Base-by-base conservation (phyloP, 2,329 filamentous ascomycete genomes). In the Trichothecium sympodiale region DNA sequence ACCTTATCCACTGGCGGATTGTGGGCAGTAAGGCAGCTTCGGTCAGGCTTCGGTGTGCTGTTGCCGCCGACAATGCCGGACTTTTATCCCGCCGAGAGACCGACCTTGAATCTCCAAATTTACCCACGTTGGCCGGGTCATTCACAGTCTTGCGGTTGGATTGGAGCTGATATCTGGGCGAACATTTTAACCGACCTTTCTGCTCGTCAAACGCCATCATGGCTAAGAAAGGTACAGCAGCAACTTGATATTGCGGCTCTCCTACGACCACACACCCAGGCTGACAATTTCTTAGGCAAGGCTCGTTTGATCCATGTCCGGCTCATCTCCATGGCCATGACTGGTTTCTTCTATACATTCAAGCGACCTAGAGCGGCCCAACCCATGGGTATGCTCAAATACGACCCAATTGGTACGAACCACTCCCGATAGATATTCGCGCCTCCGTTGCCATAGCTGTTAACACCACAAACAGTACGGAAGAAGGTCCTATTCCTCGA, bases 311-410 rank as follows among this genome's bases (percentile, higher is more conserved):
- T 98, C 57, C 76, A 84, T 56, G 89, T 95, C 59, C 88, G 91
- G 57, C 81, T 98, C 47, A 70, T 98, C 59, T 94, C 87, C 44
- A 98, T 98, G 91, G 91, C 91, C 57, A 81, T 94, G 81, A 98
- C 91, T 17, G 91, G 91, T 53, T 98, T 87, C 73, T 98, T 89
- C 71, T 88, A 89, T 61, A 93, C 86, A 36, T 78, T 94, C 60
- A 72, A 81, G 48, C 80, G 93, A 40, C 88, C 87, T 10, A 80
- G 91, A 48, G 73, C 75, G 20, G 72, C 87, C 43, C 71, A 81
- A 31, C 88, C 93, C 38, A 74, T 98, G 63, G 93, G 87, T 66
- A 91, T 98, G 86, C 68, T 98, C 50, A 98, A 98, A 69, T 98
- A 98, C 63, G 91, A 98, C 57, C 91, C 91, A 29, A 88, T 98